Evolutionary conservation across 2,329 filamentous ascomycete species (phyloP).

Genomic region (Byssochlamys sp.): DNA sequence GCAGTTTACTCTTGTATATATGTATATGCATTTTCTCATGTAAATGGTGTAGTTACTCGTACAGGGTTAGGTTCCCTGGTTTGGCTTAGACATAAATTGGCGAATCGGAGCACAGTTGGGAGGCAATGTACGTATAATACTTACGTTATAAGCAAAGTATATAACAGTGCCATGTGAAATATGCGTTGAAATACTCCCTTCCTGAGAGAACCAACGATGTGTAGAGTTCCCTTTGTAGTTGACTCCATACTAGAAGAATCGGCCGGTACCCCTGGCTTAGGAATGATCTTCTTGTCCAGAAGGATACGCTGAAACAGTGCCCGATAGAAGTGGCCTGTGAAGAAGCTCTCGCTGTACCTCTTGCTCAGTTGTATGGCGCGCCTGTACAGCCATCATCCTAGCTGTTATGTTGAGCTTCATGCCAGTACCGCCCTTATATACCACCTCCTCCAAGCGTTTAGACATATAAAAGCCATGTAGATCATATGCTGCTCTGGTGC

Average conservation of each 20-base stretch:
- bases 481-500: conserved; percentile 54
- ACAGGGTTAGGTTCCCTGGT: no score
- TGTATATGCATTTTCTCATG: no score
- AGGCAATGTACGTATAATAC: no score
- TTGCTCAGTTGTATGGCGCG: conserved; percentile 79
- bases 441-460: conserved; percentile 50
- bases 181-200: conserved; percentile 65
- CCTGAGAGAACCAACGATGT: conserved; percentile 75
- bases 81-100: no score
- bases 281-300: conserved; percentile 69
- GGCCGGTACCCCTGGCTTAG: conserved; percentile 37
- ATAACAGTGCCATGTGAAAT: conserved; percentile 27
- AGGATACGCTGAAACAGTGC: conserved; percentile 87
- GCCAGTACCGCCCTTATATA: conserved; percentile 48
- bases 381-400: conserved; percentile 95
- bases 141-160: no score
- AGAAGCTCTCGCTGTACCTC: conserved; percentile 74
- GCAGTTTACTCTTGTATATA: no score
- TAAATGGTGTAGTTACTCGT: no score
- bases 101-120: no score
- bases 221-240: conserved; percentile 47
- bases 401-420: conserved; percentile 89
- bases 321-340: conserved; percentile 85
- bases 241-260: conserved; percentile 14
- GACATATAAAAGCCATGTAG: conserved; percentile 94